A percentile compares a stretch with the other conserved stretches of the same genome.
These are phyloP conservation scores for Dictyostelium firmibasis DNA, from an alignment of 78 protist genomes.

Conservation along the genomic window DNA sequence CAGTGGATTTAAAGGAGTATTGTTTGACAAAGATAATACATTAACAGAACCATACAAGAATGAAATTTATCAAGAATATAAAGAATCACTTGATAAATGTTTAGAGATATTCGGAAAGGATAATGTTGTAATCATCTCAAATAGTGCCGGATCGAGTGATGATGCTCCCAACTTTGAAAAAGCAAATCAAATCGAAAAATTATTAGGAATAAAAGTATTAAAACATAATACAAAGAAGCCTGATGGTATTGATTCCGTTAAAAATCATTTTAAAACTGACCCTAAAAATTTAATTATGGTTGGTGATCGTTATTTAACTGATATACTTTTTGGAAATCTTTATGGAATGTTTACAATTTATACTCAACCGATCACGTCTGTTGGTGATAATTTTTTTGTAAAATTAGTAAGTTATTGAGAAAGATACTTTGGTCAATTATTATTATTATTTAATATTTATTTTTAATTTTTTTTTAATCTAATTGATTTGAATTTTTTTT, in stretches of 20 bases:
- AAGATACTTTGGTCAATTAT: too few relatives aligned
- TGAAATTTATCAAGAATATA: constrained; percentile 20
- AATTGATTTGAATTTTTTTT: too few relatives aligned
- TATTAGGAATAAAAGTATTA: neutral
- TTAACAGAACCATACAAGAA: constrained; percentile 50
- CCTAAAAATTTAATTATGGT: constrained; percentile 15
- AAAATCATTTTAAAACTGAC: neutral
- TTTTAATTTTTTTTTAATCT: too few relatives aligned
- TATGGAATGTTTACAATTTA: constrained; percentile 72
- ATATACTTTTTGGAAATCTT: constrained; percentile 63
- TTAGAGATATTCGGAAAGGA: constrained; percentile 13
- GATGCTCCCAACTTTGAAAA: constrained; percentile 2
- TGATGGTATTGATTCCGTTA: constrained; percentile 41
- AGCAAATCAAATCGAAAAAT: constrained; percentile 12
- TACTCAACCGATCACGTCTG: constrained; percentile 31
- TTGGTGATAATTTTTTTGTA: constrained; percentile 62
- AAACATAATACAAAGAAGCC: constrained; percentile 66
- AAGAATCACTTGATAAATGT: constrained; percentile 7
- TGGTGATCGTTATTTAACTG: constrained; percentile 68
- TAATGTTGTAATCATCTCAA: constrained; percentile 33
- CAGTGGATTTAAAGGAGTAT: constrained; percentile 41
- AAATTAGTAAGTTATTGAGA: constrained; percentile 60
- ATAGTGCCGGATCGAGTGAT: constrained; percentile 74
- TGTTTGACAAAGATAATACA: constrained; percentile 71
- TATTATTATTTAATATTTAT: too few relatives aligned